These are phyloP conservation scores for Fragaria nilgerrensis DNA, from an alignment of 306 rosid species.

Conservation along the genomic window DNA sequence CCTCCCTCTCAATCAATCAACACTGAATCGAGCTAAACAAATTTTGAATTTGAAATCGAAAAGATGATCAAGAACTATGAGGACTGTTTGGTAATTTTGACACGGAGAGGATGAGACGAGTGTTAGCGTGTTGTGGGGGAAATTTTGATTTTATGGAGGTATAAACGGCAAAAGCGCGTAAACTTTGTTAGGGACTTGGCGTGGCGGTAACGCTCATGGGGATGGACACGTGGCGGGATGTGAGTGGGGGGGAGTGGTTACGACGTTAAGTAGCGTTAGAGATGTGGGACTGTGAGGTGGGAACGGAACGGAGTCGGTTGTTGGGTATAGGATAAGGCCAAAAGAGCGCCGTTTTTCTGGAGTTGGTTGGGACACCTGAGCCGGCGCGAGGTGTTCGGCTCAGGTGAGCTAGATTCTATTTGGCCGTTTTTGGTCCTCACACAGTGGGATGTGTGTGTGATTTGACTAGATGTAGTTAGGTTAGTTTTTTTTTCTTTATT, in stretches of 20 bases:
- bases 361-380: not conserved
- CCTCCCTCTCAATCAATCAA: not conserved
- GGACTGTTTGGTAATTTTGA: not conserved
- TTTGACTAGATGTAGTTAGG: no score
- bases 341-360: not conserved
- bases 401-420: not conserved
- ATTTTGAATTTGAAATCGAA: not conserved
- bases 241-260: conserved; percentile 5
- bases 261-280: conserved; percentile 27
- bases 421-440: not conserved
- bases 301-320: conserved; percentile 8
- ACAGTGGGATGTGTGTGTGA: no score
- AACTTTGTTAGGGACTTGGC: conserved; percentile 31
- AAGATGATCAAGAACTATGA: not conserved
- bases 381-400: not conserved
- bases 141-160: conserved; percentile 13
- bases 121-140: not conserved
- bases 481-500: no score
- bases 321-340: not conserved
- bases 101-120: no score
- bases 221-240: conserved; percentile 25
- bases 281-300: not conserved
- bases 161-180: conserved; percentile 56
- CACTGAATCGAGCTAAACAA: not conserved
- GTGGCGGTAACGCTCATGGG: conserved; percentile 34